A percentile compares a stretch with the other conserved stretches of the same genome.
Conservation (phyloP, 192 early-diverging fungal genomes). For the Umbelopsis sp. region DNA sequence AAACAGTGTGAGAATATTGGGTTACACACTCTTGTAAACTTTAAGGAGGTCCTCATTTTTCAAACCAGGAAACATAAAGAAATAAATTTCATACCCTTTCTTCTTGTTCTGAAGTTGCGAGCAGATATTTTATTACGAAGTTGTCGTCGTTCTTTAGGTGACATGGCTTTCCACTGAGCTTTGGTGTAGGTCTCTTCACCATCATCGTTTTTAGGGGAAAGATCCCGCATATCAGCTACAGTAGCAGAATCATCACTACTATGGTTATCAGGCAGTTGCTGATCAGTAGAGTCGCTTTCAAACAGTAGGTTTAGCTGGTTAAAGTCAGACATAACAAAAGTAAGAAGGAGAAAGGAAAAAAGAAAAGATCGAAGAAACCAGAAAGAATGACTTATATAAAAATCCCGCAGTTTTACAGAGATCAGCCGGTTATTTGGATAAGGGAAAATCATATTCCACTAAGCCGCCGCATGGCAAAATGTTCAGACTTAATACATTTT, state of each 20-base stretch:
- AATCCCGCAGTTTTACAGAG: too few species aligned
- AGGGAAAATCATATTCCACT: conserved; percentile 12
- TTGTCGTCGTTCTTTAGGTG: conserved; percentile 78
- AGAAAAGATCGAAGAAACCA: not conserved
- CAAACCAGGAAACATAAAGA: too few species aligned
- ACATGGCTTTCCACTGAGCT: conserved; percentile 61
- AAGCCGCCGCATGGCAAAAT: not conserved
- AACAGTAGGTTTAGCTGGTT: not conserved
- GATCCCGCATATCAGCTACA: not conserved
- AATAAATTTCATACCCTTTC: conserved; percentile 63
- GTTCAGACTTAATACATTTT: too few species aligned
- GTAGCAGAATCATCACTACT: not conserved
- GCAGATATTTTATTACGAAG: conserved; percentile 88
- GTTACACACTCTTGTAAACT: too few species aligned
- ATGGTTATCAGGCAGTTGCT: not conserved
- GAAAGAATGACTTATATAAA: not conserved
- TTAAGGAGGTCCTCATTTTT: too few species aligned
- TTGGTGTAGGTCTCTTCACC: conserved; percentile 26
- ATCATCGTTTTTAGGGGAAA: not conserved
- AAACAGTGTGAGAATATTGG: not conserved
- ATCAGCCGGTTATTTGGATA: not conserved
- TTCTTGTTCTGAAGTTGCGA: conserved; percentile 79
- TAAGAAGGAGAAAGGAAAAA: not conserved
- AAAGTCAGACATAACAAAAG: not conserved
- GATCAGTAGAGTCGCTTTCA: not conserved